phyloP scores from a whole-genome alignment of 768 basidiomycete genomes.

The Glaciozyma antarctica region DNA sequence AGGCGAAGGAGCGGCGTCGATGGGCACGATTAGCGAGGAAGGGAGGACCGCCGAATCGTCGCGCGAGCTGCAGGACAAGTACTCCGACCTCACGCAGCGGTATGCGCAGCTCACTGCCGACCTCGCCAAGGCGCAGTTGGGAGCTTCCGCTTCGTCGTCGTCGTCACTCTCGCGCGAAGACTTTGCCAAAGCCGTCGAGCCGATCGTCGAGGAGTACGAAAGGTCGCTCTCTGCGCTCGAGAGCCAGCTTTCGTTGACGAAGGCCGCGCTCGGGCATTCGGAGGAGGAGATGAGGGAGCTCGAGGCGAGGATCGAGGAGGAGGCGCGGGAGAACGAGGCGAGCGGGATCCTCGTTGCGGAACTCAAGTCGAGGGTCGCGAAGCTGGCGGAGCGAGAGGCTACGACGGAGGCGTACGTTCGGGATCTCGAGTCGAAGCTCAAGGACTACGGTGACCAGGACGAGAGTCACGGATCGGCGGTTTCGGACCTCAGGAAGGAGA shows the following conservation, averaged over 20 bases:
- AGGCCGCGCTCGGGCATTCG: slow-evolving; percentile 74
- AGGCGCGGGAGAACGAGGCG: slow-evolving; percentile 60
- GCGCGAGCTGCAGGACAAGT: slow-evolving; percentile 1
- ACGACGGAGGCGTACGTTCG: slow-evolving; percentile 91
- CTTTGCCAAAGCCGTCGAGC: slow-evolving; percentile 56
- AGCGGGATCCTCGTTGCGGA: slow-evolving; percentile 84
- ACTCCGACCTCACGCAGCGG: slow-evolving; percentile 54
- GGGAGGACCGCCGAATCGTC: slow-evolving; percentile 31
- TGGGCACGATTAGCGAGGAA: slow-evolving; percentile 37
- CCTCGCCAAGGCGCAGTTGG: slow-evolving; percentile 55
- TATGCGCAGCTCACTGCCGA: slow-evolving; percentile 82
- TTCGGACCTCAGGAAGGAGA: slow-evolving; percentile 72
- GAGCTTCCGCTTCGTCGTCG: slow-evolving; percentile 58
- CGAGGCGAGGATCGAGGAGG: slow-evolving; percentile 61
- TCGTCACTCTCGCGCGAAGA: slow-evolving; percentile 40
- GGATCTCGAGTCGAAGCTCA: slow-evolving; percentile 87
- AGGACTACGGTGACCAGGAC: slow-evolving; percentile 68
- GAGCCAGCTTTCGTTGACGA: slow-evolving; percentile 75
- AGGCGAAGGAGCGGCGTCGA: slow-evolving; percentile 33
- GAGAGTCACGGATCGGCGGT: slow-evolving; percentile 67
- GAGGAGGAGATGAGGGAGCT: slow-evolving; percentile 90
- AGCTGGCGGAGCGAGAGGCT: slow-evolving; percentile 75
- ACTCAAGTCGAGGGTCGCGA: slow-evolving; percentile 64
- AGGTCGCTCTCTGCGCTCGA: slow-evolving; percentile 93
- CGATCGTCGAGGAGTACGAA: slow-evolving; percentile 98